A percentile compares a stretch with the other conserved stretches of the same genome.
Evolutionary conservation across 495 filamentous ascomycete species (phyloP).

Genomic region (Podospora tetraspora): DNA sequence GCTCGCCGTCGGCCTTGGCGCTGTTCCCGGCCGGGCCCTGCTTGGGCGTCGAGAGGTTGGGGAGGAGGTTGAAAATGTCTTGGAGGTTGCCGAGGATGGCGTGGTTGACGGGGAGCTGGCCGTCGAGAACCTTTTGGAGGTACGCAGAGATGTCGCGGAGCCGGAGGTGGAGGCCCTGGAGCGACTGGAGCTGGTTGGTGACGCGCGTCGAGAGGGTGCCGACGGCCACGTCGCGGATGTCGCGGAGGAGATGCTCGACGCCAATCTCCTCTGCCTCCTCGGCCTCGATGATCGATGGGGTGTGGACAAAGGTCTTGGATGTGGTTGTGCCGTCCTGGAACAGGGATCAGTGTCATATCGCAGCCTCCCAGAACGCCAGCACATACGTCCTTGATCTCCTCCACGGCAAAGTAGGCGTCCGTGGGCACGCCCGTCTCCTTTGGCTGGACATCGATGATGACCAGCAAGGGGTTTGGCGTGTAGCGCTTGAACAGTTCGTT

Average conservation of each 20-base stretch:
- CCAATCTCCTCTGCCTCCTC: slow-evolving; percentile 99
- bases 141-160: slow-evolving; percentile 94
- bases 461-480: slow-evolving; percentile 89
- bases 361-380: background rate
- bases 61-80: slow-evolving; percentile 97
- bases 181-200: slow-evolving; percentile 93
- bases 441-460: slow-evolving; percentile 98
- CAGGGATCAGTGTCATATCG: background rate
- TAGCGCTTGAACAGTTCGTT: slow-evolving; percentile 99
- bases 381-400: slow-evolving; percentile 98
- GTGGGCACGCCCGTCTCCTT: slow-evolving; percentile 98
- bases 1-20: slow-evolving; percentile 59
- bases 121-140: slow-evolving; percentile 90
- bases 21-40: slow-evolving; percentile 44
- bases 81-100: slow-evolving; percentile 96
- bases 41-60: slow-evolving; percentile 82
- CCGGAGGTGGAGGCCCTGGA: slow-evolving; percentile 92
- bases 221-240: slow-evolving; percentile 96
- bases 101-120: slow-evolving; percentile 91
- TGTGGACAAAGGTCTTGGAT: slow-evolving; percentile 96
- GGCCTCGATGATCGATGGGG: slow-evolving; percentile 97
- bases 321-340: slow-evolving; percentile 94
- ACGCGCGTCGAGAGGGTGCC: slow-evolving; percentile 97
- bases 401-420: slow-evolving; percentile 97
- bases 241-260: slow-evolving; percentile 93